Evolutionary conservation across 768 basidiomycete species (phyloP), one percentile per base, ranked within the genome.

Genomic region (Exsudoporus frostii): DNA sequence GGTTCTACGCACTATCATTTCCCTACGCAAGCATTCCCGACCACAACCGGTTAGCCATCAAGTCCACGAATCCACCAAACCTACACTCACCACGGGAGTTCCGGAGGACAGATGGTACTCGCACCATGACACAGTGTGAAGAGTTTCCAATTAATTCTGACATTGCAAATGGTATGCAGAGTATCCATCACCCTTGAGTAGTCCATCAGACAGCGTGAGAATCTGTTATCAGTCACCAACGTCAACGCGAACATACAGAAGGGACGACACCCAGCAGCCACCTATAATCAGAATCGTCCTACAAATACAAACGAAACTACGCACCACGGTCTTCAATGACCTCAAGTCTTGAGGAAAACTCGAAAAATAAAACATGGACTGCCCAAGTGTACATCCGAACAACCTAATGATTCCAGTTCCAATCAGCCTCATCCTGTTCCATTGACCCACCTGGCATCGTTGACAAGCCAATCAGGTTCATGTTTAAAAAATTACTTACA

Each of bases 371-470:
- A 49, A 53, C 5, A 45, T n/a, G 14, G 41, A 40, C 45, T 48
- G 57, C 8, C 55, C 57, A 5, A 57, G 13, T 8, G 45, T 44
- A n/a, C 57, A 57, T 3, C 55, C 57, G 17, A 40, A 58, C n/a
- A 58, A 30, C 42, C 56, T 58, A 8, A 13, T 3, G 0, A 17
- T 54, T 1, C 6, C 20, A 4, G 30, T 27, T 8, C 7, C 19
- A 10, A 24, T 53, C 10, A 54, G 50, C 22, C 19, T 8, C 11
- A 27, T 37, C 29, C 29, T 30, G 11, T 30, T 10, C 11, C 10
- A 30, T 30, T 20, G 37, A 6, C 46, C 34, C 15, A 36, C 33
- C 24, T 36, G 17, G 6, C 38, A 32, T 6, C n/a, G 17, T 14
- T 4, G 25, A 48, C 30, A 17, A 13, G 41, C 7, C n/a, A 9